Evolutionary conservation across 2,329 filamentous ascomycete species (phyloP).

Genomic region (Aspergillus bombycis): DNA sequence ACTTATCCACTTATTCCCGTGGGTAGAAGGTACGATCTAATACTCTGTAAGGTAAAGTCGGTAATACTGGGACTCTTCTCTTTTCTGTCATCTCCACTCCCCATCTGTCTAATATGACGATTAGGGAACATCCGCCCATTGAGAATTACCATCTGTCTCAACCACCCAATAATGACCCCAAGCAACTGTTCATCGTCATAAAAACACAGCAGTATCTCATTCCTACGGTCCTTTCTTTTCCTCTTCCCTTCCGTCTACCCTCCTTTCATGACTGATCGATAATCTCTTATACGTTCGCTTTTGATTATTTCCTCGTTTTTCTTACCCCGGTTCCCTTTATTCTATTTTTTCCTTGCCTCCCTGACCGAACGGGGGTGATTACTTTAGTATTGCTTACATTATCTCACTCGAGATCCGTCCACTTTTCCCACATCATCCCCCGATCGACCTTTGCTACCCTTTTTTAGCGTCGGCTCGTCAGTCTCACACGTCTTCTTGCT

Average conservation of each 20-base stretch:
- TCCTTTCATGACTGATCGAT: neutral
- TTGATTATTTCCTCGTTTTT: neutral
- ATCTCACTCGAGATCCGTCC: conserved; percentile 28
- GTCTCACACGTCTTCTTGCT: conserved; percentile 28
- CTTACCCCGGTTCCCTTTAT: neutral
- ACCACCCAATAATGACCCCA: conserved; percentile 9
- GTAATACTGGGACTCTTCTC: conserved; percentile 1
- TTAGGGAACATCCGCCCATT: conserved; percentile 19
- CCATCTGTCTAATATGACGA: conserved; percentile 32
- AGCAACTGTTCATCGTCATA: neutral
- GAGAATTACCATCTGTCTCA: conserved; percentile 7
- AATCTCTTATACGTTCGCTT: neutral
- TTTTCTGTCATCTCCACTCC: conserved; percentile 33
- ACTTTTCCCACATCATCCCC: conserved; percentile 28
- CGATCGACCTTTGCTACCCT: conserved; percentile 29
- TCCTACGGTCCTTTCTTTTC: neutral
- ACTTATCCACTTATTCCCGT: conserved; percentile 14
- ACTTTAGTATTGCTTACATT: conserved; percentile 27
- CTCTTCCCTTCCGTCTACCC: too few relatives aligned
- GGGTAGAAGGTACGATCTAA: conserved; percentile 1
- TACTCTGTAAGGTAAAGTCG: conserved; percentile 4
- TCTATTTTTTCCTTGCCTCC: conserved; percentile 4
- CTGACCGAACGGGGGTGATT: conserved; percentile 6
- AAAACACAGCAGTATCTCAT: neutral
- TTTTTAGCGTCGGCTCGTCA: conserved; percentile 30